Conservation (phyloP, 306 rosid genomes). For the Prunus mume region DNA sequence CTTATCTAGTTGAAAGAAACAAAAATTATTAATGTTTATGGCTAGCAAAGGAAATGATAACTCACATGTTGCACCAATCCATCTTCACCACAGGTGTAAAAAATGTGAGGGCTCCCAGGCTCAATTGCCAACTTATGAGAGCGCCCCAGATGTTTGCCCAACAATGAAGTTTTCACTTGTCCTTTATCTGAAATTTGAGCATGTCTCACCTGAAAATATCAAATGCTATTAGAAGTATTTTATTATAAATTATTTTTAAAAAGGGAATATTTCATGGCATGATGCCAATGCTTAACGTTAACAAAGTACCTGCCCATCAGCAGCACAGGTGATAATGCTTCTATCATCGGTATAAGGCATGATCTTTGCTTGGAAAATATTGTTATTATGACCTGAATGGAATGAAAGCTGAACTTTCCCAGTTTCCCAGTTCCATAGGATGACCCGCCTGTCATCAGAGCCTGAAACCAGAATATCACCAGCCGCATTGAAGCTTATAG, state of each 20-base stretch:
- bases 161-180: conserved; percentile 45
- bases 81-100: conserved; percentile 95
- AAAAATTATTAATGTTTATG: conserved; percentile 5
- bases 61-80: conserved; percentile 93
- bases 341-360: conserved; percentile 76
- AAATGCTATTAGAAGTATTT: conserved; percentile 1
- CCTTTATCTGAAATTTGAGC: conserved; percentile 61
- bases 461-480: conserved; percentile 81
- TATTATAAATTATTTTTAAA: neutral
- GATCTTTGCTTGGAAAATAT: conserved; percentile 78
- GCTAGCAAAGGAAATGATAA: conserved; percentile 22
- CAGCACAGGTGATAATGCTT: conserved; percentile 79
- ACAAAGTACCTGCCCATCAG: conserved; percentile 81
- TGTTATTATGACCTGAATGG: conserved; percentile 63
- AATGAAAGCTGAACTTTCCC: conserved; percentile 51
- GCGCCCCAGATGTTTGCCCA: conserved; percentile 67
- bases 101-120: conserved; percentile 92
- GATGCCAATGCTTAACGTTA: neutral
- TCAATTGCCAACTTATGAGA: conserved; percentile 96
- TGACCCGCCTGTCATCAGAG: conserved; percentile 73
- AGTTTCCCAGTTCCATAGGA: conserved; percentile 84
- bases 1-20: neutral
- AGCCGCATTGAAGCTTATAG: conserved; percentile 69
- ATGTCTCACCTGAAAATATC: conserved; percentile 72
- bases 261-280: neutral